These are phyloP conservation scores for Suhomyces prunicola DNA, from an alignment of 805 yeast species.

Conservation along the genomic window DNA sequence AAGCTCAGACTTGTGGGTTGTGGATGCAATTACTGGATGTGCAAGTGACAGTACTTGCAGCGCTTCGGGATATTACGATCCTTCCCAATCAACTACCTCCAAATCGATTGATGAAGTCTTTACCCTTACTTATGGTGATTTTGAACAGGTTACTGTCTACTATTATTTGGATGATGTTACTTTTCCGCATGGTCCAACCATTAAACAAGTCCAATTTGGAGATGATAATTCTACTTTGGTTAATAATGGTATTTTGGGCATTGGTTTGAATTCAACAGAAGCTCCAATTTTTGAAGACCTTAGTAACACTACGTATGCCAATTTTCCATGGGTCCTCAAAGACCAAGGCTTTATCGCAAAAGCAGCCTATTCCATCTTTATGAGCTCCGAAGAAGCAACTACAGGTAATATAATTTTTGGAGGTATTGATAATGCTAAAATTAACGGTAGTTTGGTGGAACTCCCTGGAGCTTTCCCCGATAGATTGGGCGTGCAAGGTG, in stretches of 20 bases:
- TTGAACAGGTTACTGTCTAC: background rate
- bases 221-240: background rate
- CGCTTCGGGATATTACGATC: background rate
- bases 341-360: constrained; percentile 7
- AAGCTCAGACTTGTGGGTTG: constrained; percentile 12
- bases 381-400: constrained; percentile 5
- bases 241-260: background rate
- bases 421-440: constrained; percentile 18
- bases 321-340: constrained; percentile 11
- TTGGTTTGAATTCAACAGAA: constrained; percentile 3
- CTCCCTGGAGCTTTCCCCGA: background rate
- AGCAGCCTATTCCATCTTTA: constrained; percentile 13
- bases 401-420: constrained; percentile 18
- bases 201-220: background rate
- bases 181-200: constrained; percentile 2
- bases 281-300: background rate
- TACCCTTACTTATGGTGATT: background rate
- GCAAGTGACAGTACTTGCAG: constrained; percentile 15
- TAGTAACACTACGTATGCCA: background rate
- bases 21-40: background rate
- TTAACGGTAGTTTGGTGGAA: background rate
- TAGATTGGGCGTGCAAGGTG: constrained; percentile 1
- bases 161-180: constrained; percentile 4
- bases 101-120: background rate
- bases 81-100: background rate